Conservation (phyloP, 805 yeast species). For the Huiozyma sinensis region DNA sequence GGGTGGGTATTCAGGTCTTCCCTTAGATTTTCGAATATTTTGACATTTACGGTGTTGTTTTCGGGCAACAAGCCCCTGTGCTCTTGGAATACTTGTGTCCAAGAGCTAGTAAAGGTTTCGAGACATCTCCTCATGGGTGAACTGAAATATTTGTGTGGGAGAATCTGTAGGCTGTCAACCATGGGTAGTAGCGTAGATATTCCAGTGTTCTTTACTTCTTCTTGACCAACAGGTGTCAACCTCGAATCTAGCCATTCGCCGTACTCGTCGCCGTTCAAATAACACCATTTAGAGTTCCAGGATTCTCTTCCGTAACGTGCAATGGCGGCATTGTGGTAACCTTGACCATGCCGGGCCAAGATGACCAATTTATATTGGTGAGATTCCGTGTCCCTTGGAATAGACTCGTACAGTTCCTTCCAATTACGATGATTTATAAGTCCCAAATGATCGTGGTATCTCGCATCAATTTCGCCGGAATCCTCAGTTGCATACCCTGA, state of each 20-base stretch:
- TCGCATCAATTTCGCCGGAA: slow-evolving; percentile 5
- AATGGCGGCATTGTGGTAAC: slow-evolving; percentile 51
- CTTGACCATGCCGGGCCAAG: slow-evolving; percentile 54
- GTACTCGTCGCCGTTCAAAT: slow-evolving; percentile 44
- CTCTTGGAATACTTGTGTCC: slow-evolving; percentile 36
- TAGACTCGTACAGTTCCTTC: slow-evolving; percentile 8
- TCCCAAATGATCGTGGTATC: slow-evolving; percentile 5
- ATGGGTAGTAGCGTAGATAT: slow-evolving; percentile 13
- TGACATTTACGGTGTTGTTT: slow-evolving; percentile 8
- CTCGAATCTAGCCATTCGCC: slow-evolving; percentile 41
- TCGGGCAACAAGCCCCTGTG: slow-evolving; percentile 4
- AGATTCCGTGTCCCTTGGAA: slow-evolving; percentile 14
- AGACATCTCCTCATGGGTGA: slow-evolving; percentile 58
- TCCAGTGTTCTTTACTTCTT: slow-evolving; percentile 43
- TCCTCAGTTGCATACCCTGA: slow-evolving; percentile 5
- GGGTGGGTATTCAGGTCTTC: slow-evolving; percentile 52
- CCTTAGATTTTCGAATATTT: slow-evolving; percentile 36
- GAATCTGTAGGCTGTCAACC: slow-evolving; percentile 31
- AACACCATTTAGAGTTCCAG: slow-evolving; percentile 49
- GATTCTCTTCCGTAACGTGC: slow-evolving; percentile 41
- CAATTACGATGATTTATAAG: slow-evolving; percentile 7
- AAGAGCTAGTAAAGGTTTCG: slow-evolving; percentile 43
- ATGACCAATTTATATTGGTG: slow-evolving; percentile 13
- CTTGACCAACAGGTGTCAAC: slow-evolving; percentile 43
- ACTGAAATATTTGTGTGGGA: slow-evolving; percentile 45